Conservation (phyloP, 345 rosid genomes). For the Gossypium herbaceum region DNA sequence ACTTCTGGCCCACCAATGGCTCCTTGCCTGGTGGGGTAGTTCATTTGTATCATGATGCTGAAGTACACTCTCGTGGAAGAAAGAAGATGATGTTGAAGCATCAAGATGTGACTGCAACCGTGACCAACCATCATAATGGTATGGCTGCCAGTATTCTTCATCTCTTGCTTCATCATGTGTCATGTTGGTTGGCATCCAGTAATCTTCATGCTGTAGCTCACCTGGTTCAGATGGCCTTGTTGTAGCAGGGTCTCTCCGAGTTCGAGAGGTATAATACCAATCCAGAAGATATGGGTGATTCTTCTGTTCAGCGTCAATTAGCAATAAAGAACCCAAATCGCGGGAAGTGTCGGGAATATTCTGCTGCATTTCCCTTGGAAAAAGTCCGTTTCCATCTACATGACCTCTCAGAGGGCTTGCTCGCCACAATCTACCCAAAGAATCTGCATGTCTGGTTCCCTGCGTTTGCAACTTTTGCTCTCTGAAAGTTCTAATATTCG, state of each 20-base stretch:
- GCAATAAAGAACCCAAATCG: slow-evolving; percentile 58
- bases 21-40: slow-evolving; percentile 32
- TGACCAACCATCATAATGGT: slow-evolving; percentile 29
- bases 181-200: slow-evolving; percentile 46
- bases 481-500: slow-evolving; percentile 68
- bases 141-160: slow-evolving; percentile 30
- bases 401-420: slow-evolving; percentile 44
- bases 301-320: slow-evolving; percentile 59
- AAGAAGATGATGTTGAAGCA: slow-evolving; percentile 64
- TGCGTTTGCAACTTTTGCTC: slow-evolving; percentile 62
- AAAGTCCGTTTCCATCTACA: slow-evolving; percentile 36
- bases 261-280: slow-evolving; percentile 69
- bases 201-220: slow-evolving; percentile 38
- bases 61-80: slow-evolving; percentile 62
- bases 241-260: slow-evolving; percentile 27
- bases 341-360: slow-evolving; percentile 28
- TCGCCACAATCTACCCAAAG: slow-evolving; percentile 45
- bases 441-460: slow-evolving; percentile 35
- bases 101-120: slow-evolving; percentile 54
- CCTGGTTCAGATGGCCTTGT: slow-evolving; percentile 18
- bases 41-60: slow-evolving; percentile 44
- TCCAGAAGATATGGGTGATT: slow-evolving; percentile 83
- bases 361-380: slow-evolving; percentile 47
- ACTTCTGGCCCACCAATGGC: slow-evolving; percentile 86
- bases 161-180: slow-evolving; percentile 28